Percentiles rank a stretch among this genome's conserved stretches.
Conservation (phyloP, 495 filamentous ascomycete genomes). For the Aspergillus egyptiacus region DNA sequence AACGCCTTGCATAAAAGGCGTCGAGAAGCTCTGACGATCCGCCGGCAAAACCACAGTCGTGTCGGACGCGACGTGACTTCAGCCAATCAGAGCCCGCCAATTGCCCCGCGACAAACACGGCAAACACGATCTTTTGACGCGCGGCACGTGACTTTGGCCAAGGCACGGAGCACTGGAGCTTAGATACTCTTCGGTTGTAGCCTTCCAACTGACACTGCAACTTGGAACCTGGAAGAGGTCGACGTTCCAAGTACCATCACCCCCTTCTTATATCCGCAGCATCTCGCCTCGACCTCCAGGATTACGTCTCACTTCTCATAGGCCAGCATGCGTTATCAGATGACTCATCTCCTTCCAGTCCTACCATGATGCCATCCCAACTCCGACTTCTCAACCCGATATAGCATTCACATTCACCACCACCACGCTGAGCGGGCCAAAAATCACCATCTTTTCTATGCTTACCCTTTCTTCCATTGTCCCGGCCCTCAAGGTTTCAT, state of each 20-base stretch:
- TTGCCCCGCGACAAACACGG: conserved; percentile 14
- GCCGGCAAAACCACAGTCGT: conserved; percentile 31
- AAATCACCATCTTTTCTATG: not conserved
- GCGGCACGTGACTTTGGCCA: conserved; percentile 20
- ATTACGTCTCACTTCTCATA: conserved; percentile 6
- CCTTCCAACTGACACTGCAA: conserved; percentile 7
- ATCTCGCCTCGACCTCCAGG: not conserved
- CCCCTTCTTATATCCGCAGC: conserved; percentile 4
- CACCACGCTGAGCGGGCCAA: not conserved
- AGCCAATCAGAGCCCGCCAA: conserved; percentile 33
- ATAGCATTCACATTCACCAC: not conserved
- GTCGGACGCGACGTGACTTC: conserved; percentile 43
- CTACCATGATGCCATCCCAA: not conserved
- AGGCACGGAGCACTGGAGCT: conserved; percentile 20
- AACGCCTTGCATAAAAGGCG: conserved; percentile 35
- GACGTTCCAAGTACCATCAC: conserved; percentile 5
- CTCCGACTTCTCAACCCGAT: not conserved
- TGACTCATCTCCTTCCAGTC: conserved; percentile 4
- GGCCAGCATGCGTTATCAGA: not conserved
- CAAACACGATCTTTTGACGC: conserved; percentile 23
- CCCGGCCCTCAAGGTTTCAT: not conserved
- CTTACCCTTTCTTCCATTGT: not conserved
- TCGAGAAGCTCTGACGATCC: conserved; percentile 36
- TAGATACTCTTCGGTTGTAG: too few species aligned
- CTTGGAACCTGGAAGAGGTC: not conserved